phyloP scores from a whole-genome alignment of 106 monocot genomes.

The Ottelia alismoides region DNA sequence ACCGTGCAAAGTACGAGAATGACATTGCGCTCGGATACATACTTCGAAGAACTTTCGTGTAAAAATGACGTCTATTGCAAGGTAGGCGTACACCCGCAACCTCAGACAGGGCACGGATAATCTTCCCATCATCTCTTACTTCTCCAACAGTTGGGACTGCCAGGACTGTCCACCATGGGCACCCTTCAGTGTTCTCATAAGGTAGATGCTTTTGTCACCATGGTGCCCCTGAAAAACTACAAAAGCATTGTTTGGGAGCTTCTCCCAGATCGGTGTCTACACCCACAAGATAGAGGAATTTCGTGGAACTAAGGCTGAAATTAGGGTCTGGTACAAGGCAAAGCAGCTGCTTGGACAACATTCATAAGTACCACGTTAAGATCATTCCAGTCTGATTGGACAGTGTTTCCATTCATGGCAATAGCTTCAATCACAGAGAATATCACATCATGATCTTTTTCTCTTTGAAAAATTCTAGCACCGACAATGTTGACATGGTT shows the following conservation, averaged over 20 bases:
- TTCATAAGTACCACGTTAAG: constrained; percentile 72
- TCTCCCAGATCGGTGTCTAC: constrained; percentile 61
- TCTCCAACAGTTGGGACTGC: constrained; percentile 96
- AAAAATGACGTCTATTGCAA: constrained; percentile 64
- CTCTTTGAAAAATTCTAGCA: constrained; percentile 52
- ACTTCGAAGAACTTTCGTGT: too few relatives aligned
- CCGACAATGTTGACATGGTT: constrained; percentile 82
- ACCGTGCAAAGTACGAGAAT: too few relatives aligned
- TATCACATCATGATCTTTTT: constrained; percentile 72
- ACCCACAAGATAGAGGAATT: constrained; percentile 92
- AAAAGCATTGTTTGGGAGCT: constrained; percentile 77
- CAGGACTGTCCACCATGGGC: constrained; percentile 79
- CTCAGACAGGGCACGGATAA: constrained; percentile 83
- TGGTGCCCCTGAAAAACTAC: constrained; percentile 97
- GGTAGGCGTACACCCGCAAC: constrained; percentile 68
- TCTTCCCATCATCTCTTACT: constrained; percentile 99
- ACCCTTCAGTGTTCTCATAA: constrained; percentile 95
- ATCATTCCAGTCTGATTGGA: constrained; percentile 73
- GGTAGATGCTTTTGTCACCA: constrained; percentile 85
- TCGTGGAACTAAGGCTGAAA: constrained; percentile 37
- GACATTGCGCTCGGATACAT: too few relatives aligned
- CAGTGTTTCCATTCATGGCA: constrained; percentile 40
- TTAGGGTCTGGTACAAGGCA: constrained; percentile 56
- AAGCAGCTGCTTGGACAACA: constrained; percentile 89
- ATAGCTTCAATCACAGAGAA: constrained; percentile 51